Conservation (phyloP, 306 rosid species). For the Argentina anserina region DNA sequence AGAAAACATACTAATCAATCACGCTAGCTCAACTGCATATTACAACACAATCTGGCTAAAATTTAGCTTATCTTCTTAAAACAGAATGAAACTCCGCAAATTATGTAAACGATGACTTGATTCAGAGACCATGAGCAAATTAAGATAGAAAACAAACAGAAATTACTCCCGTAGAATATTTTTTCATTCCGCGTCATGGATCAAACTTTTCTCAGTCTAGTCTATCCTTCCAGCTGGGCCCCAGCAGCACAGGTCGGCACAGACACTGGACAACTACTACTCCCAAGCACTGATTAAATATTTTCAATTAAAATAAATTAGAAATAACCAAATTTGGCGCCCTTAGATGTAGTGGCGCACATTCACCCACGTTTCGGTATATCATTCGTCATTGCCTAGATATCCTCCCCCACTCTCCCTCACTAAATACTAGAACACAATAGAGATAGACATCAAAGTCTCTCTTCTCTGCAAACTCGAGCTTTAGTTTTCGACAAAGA, state of each 20-base stretch:
- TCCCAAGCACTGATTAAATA: slow-evolving; percentile 15
- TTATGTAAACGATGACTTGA: neutral
- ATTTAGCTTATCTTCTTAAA: too few relatives aligned
- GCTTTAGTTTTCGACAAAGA: neutral
- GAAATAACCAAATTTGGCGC: neutral
- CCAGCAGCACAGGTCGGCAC: slow-evolving; percentile 62
- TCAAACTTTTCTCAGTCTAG: neutral
- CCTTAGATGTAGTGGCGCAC: slow-evolving; percentile 37
- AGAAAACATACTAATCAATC: too few relatives aligned
- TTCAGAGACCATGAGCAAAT: neutral
- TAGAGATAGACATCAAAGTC: slow-evolving; percentile 12
- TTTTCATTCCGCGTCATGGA: neutral
- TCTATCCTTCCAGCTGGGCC: slow-evolving; percentile 28
- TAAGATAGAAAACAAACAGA: neutral
- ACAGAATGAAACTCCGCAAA: too few relatives aligned
- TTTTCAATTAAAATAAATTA: neutral
- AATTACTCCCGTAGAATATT: neutral
- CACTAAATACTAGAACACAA: slow-evolving; percentile 24
- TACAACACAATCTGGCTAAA: too few relatives aligned
- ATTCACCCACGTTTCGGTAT: slow-evolving; percentile 35
- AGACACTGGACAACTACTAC: slow-evolving; percentile 51
- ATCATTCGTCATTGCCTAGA: slow-evolving; percentile 47
- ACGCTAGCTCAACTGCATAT: too few relatives aligned
- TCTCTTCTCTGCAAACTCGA: neutral
- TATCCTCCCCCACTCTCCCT: slow-evolving; percentile 30